Evolutionary conservation across 768 basidiomycete genomes (phyloP), one percentile per base, ranked within the genome.

Genomic region (Amanita pseudoporphyria): DNA sequence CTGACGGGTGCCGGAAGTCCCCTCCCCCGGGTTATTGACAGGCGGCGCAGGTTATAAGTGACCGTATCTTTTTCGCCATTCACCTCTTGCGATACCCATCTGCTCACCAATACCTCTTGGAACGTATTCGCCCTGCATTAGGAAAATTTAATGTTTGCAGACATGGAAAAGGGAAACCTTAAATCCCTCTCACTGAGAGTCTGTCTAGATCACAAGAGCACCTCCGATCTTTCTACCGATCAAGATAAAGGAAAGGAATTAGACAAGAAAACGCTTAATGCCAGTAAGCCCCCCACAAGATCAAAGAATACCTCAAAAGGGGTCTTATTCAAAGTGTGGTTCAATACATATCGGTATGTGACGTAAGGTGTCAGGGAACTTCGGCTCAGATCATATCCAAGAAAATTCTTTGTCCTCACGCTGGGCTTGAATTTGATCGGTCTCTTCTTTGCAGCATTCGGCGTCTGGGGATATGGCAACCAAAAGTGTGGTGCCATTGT

Each of bases 321-420:
- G 70, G 72, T 82, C 31, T 62, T 71, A 40, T 79, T 73, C 67
- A 71, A 64, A 40, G 62, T 85, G 33, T 86, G 84, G 82, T 86
- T 80, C 65, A 83, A 86, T 56, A 79, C 76, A 0, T 86, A 86
- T 62, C 69, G 81, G 83, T 82, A 53, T 14, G 68, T 48, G 9
- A 47, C 19, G 26, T n/a, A 22, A 10, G 26, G 9, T 22, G 5
- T 43, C n/a, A 7, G 1, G 13, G 9, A 28, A 24, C n/a, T 45
- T n/a, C 26, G 31, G 21, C 46, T 52, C n/a, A 47, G 31, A 6
- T 42, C 14, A n/a, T 36, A 10, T 42, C 12, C 9, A 45, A 84
- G 83, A 53, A 84, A 84, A 63, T 81, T 87, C 56, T 87, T 86
- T 60, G 77, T 76, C 1, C 70, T 84, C 44, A 62, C 75, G 3